Conservation (phyloP, 179 eudicot species). For the Drosera spatulata region DNA sequence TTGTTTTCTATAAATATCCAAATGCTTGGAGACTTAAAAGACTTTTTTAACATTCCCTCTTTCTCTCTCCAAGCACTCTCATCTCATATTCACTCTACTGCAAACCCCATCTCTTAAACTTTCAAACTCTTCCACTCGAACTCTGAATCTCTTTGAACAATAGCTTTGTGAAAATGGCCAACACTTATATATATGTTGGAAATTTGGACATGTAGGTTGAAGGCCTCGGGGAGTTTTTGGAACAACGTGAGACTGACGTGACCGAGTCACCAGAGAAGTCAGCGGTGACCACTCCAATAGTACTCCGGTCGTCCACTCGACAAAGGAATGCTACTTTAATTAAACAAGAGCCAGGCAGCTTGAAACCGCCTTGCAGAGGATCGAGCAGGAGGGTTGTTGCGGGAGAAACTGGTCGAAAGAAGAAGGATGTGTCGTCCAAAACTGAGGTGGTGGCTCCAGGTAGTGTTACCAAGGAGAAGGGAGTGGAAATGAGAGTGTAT, state of each 20-base stretch:
- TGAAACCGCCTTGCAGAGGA: slow-evolving; percentile 20
- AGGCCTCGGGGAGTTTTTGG: slow-evolving; percentile 60
- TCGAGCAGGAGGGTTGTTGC: slow-evolving; percentile 10
- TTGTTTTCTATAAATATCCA: no score
- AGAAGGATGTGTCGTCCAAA: slow-evolving; percentile 6
- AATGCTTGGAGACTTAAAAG: no score
- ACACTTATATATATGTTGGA: no score
- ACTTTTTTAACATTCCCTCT: no score
- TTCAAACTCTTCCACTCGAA: no score
- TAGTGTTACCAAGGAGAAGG: slow-evolving; percentile 8
- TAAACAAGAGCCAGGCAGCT: slow-evolving; percentile 19
- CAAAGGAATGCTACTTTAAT: slow-evolving; percentile 7
- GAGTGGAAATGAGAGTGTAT: slow-evolving; percentile 11
- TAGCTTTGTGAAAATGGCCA: no score
- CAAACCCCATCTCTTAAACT: no score
- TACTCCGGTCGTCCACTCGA: slow-evolving; percentile 35
- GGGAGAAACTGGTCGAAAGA: slow-evolving; percentile 16
- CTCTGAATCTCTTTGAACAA: no score
- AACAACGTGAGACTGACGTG: slow-evolving; percentile 15
- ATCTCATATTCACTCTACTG: no score
- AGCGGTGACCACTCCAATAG: slow-evolving; percentile 23
- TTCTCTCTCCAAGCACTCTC: no score
- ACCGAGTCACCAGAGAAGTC: slow-evolving; percentile 37
- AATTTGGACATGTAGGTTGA: slow-evolving; percentile 37
- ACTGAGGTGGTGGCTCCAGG: slow-evolving; percentile 12